Conservation (phyloP, 768 basidiomycete species). For the Crepidotus variabilis region DNA sequence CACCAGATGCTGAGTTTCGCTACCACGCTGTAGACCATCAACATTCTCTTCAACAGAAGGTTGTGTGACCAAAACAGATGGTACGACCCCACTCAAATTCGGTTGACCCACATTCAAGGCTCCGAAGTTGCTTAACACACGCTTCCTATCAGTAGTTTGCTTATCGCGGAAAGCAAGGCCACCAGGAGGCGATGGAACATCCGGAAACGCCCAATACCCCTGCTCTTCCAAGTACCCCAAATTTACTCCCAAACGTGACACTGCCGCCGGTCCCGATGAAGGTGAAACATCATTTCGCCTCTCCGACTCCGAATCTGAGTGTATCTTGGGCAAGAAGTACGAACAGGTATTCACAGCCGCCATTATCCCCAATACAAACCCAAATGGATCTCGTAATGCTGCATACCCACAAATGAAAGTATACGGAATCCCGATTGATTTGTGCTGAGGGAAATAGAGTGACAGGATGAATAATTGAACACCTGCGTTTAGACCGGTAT, state of each 20-base stretch:
- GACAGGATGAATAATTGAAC: not conserved
- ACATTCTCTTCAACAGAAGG: not conserved
- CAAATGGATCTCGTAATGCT: not conserved
- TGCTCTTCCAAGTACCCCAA: not conserved
- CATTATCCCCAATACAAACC: not conserved
- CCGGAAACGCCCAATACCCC: not conserved
- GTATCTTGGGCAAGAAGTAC: not conserved
- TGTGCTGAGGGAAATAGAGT: not conserved
- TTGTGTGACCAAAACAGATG: not conserved
- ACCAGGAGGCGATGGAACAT: not conserved
- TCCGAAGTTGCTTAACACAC: not conserved
- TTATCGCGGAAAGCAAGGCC: not conserved
- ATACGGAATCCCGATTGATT: not conserved
- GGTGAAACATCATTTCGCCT: not conserved
- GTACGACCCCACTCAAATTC: not conserved
- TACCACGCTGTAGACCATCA: not conserved
- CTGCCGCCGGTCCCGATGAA: not conserved
- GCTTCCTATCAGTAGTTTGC: not conserved
- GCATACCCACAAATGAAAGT: not conserved
- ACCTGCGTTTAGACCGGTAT: not conserved
- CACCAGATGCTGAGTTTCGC: not conserved
- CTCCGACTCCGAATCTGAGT: not conserved
- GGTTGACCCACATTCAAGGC: not conserved
- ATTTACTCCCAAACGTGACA: not conserved
- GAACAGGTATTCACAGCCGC: not conserved